Evolutionary conservation across 768 basidiomycete species (phyloP), one percentile per base, ranked within the genome.

Genomic region (Rhizopogon rudus): DNA sequence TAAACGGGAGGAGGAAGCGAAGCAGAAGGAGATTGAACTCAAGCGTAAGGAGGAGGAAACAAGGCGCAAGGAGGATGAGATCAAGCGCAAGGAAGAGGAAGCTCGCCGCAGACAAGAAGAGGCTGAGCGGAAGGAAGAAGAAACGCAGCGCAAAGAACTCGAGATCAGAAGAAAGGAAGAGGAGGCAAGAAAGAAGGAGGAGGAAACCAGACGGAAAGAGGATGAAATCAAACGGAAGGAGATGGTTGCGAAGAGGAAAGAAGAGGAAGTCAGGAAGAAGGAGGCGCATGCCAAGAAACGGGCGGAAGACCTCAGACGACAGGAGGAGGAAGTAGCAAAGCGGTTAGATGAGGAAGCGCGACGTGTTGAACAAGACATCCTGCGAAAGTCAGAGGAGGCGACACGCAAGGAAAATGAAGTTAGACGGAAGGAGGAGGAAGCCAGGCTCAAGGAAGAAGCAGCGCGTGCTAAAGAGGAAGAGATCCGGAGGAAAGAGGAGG

Each of bases 151-250:
- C 29, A 59, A 29, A 35, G 56, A 62, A 50, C 66, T 65, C 12
- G 69, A 70, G 48, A 54, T 62, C 20, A 40, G 28, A 33, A 61
- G 52, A 31, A 55, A 42, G 40, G 52, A 67, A 44, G 67, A 49
- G 61, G 54, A 59, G 52, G 60, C 62, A 55, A 48, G 60, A 10
- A 57, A 53, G 58, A 68, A 60, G 54, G 68, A 67, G 39, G 67
- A 63, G 29, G 51, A 57, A 42, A 40, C 44, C 37, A 60, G 43
- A 60, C 55, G 39, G 57, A 62, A 50, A 55, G 59, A 60, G 55
- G 63, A 64, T 39, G 65, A 67, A 46, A 64, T 58, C 17, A 58
- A 51, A 29, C 54, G 58, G 51, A 74, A 62, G 55, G 73, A 71
- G 57, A 63, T 56, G 10, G 64, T 61, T 48, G 63, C 60, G 5